phyloP scores from a whole-genome alignment of 306 rosid genomes.

The Adenanthera pavonina region DNA sequence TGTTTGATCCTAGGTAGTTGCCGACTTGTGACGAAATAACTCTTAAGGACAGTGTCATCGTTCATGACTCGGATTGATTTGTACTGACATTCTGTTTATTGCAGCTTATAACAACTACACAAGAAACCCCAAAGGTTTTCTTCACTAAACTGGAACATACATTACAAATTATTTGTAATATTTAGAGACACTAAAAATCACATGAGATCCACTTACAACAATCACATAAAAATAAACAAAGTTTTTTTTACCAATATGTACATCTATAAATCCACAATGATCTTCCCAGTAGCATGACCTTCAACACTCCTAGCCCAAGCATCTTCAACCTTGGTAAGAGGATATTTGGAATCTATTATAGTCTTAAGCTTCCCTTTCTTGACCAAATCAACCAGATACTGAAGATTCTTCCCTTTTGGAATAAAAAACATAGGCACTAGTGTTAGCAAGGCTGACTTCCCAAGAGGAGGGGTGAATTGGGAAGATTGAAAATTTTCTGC shows the following conservation, averaged over 20 bases:
- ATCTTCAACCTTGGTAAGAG: slow-evolving; percentile 64
- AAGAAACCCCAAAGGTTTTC: too few species aligned
- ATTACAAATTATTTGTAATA: too few species aligned
- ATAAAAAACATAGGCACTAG: slow-evolving; percentile 54
- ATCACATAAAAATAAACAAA: background rate
- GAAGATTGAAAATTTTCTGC: too few species aligned
- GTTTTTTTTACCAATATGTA: background rate
- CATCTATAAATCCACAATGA: slow-evolving; percentile 59
- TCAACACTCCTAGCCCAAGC: slow-evolving; percentile 78
- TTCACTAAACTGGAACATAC: too few species aligned
- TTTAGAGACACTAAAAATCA: background rate
- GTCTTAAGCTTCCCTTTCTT: slow-evolving; percentile 78
- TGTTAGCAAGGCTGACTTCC: too few species aligned
- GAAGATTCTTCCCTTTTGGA: slow-evolving; percentile 56
- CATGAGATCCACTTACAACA: background rate
- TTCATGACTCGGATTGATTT: too few species aligned
- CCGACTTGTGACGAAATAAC: too few species aligned
- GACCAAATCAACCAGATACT: slow-evolving; percentile 62
- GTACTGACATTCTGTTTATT: too few species aligned
- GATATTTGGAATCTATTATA: slow-evolving; percentile 66
- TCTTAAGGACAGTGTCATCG: background rate
- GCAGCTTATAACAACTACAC: background rate
- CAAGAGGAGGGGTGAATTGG: too few species aligned
- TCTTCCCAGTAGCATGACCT: slow-evolving; percentile 90
- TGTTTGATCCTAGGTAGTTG: too few species aligned